A percentile compares a stretch with the other conserved stretches of the same genome.
Evolutionary conservation across 495 filamentous ascomycete genomes (phyloP).

Genomic region (Cercophora scortea): DNA sequence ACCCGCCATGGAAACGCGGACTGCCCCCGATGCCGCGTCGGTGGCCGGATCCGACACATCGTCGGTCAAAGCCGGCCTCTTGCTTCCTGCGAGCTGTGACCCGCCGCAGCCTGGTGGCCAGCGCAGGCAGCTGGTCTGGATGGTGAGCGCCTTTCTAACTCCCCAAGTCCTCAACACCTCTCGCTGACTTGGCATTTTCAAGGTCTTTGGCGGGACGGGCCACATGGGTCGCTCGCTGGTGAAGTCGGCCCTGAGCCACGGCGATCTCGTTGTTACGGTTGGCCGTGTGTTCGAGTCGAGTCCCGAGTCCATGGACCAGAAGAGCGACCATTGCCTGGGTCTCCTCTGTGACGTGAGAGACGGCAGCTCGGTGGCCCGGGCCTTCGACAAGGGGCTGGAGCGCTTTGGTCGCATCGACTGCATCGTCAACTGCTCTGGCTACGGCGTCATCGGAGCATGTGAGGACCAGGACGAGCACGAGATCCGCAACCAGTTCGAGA

Average conservation of each 20-base stretch:
- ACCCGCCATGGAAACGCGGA: constrained; percentile 17
- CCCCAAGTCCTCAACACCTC: neutral
- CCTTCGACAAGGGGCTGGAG: constrained; percentile 58
- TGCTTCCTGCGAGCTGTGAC: constrained; percentile 69
- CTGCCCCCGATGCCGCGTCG: constrained; percentile 14
- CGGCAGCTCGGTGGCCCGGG: constrained; percentile 63
- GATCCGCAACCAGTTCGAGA: constrained; percentile 92
- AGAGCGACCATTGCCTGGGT: constrained; percentile 66
- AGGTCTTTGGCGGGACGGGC: constrained; percentile 92
- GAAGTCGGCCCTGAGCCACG: constrained; percentile 67
- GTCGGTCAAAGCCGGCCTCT: constrained; percentile 27
- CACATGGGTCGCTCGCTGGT: constrained; percentile 92
- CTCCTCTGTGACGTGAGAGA: constrained; percentile 86
- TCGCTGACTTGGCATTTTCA: constrained; percentile 4
- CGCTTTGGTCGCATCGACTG: constrained; percentile 80
- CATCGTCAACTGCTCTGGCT: constrained; percentile 84
- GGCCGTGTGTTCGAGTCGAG: constrained; percentile 78
- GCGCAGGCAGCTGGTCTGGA: constrained; percentile 70
- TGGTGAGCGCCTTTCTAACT: constrained; percentile 44
- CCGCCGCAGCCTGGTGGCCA: constrained; percentile 68
- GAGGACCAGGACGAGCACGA: constrained; percentile 96
- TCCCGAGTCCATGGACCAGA: constrained; percentile 57
- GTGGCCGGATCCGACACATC: constrained; percentile 17
- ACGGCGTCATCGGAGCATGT: constrained; percentile 90
- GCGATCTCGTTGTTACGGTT: constrained; percentile 83